Evolutionary conservation across 1,284 basidiomycete species (phyloP).

Genomic region (Sporisorium sorghi): DNA sequence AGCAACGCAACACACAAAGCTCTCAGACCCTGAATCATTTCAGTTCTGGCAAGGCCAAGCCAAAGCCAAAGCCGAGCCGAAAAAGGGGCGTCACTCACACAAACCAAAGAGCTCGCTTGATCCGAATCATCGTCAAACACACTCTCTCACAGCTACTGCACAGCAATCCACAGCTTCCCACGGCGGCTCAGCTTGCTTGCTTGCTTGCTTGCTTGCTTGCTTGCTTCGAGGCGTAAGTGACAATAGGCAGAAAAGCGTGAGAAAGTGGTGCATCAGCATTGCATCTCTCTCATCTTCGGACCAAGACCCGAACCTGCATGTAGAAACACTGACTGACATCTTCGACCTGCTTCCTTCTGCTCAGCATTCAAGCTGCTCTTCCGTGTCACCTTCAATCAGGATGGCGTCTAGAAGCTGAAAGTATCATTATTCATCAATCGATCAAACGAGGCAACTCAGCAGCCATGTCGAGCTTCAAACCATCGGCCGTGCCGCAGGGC

Average conservation of each 20-base stretch:
- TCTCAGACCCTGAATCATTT: conserved; percentile 12
- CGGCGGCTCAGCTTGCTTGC: neutral
- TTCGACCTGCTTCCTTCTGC: neutral
- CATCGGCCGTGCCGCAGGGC: conserved; percentile 3
- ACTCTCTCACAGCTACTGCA: neutral
- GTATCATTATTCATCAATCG: neutral
- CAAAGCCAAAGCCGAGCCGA: too few species aligned
- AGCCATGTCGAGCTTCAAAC: conserved; percentile 20
- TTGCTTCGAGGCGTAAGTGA: neutral
- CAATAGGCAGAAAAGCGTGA: neutral
- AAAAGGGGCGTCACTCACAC: neutral
- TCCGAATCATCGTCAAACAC: neutral
- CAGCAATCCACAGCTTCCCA: neutral
- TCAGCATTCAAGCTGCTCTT: neutral
- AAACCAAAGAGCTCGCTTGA: too few species aligned
- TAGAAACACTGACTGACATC: conserved; percentile 1
- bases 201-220: too few species aligned
- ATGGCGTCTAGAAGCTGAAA: neutral
- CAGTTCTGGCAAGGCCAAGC: conserved; percentile 1
- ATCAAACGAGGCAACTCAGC: neutral
- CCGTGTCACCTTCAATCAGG: neutral
- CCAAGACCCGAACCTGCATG: neutral
- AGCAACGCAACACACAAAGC: neutral
- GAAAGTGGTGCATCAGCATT: neutral
- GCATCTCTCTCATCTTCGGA: neutral